Base-by-base conservation (phyloP, 139 green algal genomes). In the Chlorella sorokiniana region DNA sequence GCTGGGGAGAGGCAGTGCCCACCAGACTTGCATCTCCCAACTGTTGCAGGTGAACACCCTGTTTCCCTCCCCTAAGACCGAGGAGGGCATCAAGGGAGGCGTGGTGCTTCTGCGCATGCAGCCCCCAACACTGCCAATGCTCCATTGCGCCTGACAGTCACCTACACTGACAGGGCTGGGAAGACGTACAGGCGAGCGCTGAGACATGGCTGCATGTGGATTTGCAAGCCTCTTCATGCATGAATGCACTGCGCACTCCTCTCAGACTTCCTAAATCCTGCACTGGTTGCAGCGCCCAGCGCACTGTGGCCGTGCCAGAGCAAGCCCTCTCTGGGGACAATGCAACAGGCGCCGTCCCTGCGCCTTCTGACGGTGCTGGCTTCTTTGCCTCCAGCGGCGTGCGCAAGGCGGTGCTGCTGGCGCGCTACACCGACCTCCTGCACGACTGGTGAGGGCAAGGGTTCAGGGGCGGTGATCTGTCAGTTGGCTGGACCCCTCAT, bases 61-160 rank as follows among this genome's bases (percentile, higher is more conserved):
- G 56, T 88, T 88, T 64, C 83, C 83, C 25, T 54, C 33, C 31
- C 54, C 79, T n/a, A 80, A 88, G 56, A 87, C 81, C 20, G 83
- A 87, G 54, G 59, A 82, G 33, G 83, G 80, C 67, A 83, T 88
- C 76, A 88, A 81, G 69, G 83, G 83, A 4, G 83, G 83, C 1
- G 83, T 88, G 59, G 63, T 88, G 56, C 76, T 88, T 37, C 69
- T 88, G 52, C 77, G 83, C 77, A 35, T 88, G 67, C 6, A 2
- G 37, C 54, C 69, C 79, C 79, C n/a, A n/a, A 33, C 22, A 45
- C 14, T 0, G 65, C 38, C 56, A 51, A 44, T 37, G 27, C 35
- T 10, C 81, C 83, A 18, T 80, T 88, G n/a, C 31, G 10, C 9
- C 69, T 88, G 23, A n/a, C 42, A 4, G 83, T 61, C 27, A 52